Evolutionary conservation across 164 flowering plant species (phyloP).

Genomic region (Sedum album): DNA sequence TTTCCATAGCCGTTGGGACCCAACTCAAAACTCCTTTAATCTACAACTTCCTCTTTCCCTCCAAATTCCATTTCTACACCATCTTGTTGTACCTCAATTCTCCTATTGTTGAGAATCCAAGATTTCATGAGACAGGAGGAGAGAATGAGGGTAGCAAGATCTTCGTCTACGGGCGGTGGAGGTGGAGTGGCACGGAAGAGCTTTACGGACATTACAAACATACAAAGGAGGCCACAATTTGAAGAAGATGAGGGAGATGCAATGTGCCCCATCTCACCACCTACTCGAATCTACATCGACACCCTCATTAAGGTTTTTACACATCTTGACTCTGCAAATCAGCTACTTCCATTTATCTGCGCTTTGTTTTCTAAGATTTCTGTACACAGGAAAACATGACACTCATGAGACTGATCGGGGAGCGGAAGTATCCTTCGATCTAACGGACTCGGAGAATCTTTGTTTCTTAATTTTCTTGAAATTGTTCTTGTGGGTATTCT

Average conservation of each 20-base stretch:
- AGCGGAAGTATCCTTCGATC: conserved; percentile 2
- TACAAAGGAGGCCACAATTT: background rate
- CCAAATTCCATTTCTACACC: background rate
- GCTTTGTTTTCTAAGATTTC: background rate
- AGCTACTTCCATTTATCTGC: background rate
- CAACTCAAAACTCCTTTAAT: background rate
- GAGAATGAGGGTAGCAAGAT: background rate
- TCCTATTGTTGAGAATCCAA: background rate
- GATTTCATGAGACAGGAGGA: background rate
- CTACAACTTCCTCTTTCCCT: background rate
- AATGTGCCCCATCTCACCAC: background rate
- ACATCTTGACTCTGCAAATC: background rate
- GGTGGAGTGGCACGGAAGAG: background rate
- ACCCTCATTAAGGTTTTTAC: background rate
- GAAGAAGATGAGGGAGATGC: background rate
- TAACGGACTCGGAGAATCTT: no score
- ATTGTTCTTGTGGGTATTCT: background rate
- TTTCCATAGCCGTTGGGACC: background rate
- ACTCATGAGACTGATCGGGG: background rate
- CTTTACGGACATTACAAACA: conserved; percentile 6
- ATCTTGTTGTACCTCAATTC: background rate
- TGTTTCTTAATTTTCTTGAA: background rate
- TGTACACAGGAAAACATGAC: background rate
- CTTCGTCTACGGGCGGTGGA: conserved; percentile 1
- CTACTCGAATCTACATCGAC: conserved; percentile 5